Evolutionary conservation across 306 rosid species (phyloP).

Genomic region (Notholithocarpus densiflorus): DNA sequence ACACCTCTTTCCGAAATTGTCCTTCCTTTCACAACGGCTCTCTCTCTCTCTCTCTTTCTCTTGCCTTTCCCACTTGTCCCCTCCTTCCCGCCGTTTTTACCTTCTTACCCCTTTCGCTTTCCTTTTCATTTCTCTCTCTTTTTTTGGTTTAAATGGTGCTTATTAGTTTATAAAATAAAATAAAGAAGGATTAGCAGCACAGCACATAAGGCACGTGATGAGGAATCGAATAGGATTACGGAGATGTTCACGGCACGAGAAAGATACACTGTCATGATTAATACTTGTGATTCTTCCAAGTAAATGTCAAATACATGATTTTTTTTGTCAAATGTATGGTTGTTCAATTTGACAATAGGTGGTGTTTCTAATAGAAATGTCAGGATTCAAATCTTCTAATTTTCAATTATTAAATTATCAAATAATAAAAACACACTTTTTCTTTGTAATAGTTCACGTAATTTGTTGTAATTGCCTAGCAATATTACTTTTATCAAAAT

Average conservation of each 20-base stretch:
- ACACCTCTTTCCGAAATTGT: conserved; percentile 22
- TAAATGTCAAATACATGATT: no score
- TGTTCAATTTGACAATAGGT: no score
- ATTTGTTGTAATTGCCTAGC: no score
- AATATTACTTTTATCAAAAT: no score
- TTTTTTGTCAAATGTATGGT: no score
- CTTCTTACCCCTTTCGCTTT: conserved; percentile 1
- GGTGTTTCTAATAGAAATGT: no score
- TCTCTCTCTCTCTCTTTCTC: neutral
- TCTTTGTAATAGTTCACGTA: fast-evolving
- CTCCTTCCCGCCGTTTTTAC: conserved; percentile 4
- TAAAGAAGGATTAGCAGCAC: neutral
- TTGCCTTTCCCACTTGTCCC: no score
- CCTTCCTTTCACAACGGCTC: conserved; percentile 37
- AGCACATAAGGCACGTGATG: conserved; percentile 28
- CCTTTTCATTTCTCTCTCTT: neutral
- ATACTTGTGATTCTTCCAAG: neutral
- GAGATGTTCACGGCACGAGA: no score
- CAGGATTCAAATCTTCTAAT: no score
- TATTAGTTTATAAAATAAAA: neutral
- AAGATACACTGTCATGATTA: no score
- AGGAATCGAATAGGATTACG: conserved; percentile 9
- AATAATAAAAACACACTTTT: no score
- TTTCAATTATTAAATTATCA: no score
- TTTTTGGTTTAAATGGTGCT: neutral